A percentile compares a stretch with the other conserved stretches of the same genome.
phyloP scores from a whole-genome alignment of 768 basidiomycete species.

The Daedaleopsis nitida region DNA sequence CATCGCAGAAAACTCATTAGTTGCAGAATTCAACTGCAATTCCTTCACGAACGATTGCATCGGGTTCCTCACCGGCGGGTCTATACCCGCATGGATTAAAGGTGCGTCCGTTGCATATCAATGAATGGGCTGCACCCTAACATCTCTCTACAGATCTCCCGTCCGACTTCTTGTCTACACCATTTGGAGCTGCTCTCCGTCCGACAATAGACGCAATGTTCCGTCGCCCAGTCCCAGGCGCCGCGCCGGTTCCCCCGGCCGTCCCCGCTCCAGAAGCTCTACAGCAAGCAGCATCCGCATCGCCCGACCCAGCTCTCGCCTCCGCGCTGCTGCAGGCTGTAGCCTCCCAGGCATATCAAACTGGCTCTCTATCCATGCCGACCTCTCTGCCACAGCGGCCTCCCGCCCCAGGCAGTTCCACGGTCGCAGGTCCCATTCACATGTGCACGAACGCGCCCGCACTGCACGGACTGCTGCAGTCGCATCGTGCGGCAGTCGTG shows the following conservation, averaged over 20 bases:
- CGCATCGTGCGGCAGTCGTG: constrained; percentile 73
- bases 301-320: constrained; percentile 51
- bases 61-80: constrained; percentile 82
- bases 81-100: constrained; percentile 81
- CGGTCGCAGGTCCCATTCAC: constrained; percentile 65
- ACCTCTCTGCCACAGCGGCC: constrained; percentile 24
- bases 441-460: constrained; percentile 74
- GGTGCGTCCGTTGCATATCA: constrained; percentile 44
- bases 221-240: constrained; percentile 53
- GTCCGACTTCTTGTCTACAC: constrained; percentile 84
- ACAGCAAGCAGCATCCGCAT: constrained; percentile 32
- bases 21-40: constrained; percentile 89
- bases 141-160: constrained; percentile 56
- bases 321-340: constrained; percentile 59
- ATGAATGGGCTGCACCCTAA: not conserved
- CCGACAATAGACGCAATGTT: constrained; percentile 95
- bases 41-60: constrained; percentile 89
- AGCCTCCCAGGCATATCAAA: constrained; percentile 48
- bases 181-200: constrained; percentile 81
- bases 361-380: constrained; percentile 20
- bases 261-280: constrained; percentile 35
- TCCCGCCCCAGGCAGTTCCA: constrained; percentile 43
- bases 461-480: constrained; percentile 62
- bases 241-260: constrained; percentile 34
- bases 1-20: not conserved